Percentiles rank a stretch among this genome's conserved stretches.
These are phyloP conservation scores for Chaetomiaceae sp. DNA, from an alignment of 2,329 filamentous ascomycete species.

Conservation along the genomic window DNA sequence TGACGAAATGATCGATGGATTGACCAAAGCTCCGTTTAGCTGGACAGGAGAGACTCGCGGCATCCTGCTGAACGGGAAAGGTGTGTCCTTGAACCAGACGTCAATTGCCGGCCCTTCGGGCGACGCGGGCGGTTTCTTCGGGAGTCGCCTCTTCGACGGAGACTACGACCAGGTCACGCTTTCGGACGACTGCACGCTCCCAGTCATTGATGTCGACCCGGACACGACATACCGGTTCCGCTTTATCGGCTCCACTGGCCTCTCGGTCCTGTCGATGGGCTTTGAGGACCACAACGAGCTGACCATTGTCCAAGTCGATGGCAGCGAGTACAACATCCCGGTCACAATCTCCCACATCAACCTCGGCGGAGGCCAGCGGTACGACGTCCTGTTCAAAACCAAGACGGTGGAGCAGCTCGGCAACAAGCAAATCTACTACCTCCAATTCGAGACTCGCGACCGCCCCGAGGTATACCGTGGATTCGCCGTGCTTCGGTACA, in stretches of 20 bases:
- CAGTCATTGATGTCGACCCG: constrained; percentile 54
- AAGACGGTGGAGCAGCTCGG: constrained; percentile 45
- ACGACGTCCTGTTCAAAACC: constrained; percentile 50
- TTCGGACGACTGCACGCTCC: constrained; percentile 39
- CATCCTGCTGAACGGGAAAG: constrained; percentile 54
- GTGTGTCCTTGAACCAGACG: constrained; percentile 36
- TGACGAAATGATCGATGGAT: constrained; percentile 43
- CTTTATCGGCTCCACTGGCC: constrained; percentile 52
- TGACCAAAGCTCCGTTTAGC: constrained; percentile 44
- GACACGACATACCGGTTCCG: constrained; percentile 58
- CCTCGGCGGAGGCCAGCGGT: constrained; percentile 55
- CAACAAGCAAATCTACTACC: constrained; percentile 36
- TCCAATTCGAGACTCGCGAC: constrained; percentile 46
- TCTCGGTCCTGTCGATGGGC: constrained; percentile 49
- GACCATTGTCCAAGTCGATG: constrained; percentile 58
- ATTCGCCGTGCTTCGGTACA: constrained; percentile 43
- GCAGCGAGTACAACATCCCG: constrained; percentile 48
- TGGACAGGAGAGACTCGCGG: constrained; percentile 57
- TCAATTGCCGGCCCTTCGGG: constrained; percentile 8
- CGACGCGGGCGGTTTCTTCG: constrained; percentile 17
- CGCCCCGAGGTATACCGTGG: constrained; percentile 41
- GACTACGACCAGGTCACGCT: constrained; percentile 5
- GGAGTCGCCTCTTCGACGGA: constrained; percentile 6
- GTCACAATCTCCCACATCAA: constrained; percentile 47
- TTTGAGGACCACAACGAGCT: constrained; percentile 54